These are phyloP conservation scores for Lantana camara DNA, from an alignment of 257 asterid species.

Conservation along the genomic window DNA sequence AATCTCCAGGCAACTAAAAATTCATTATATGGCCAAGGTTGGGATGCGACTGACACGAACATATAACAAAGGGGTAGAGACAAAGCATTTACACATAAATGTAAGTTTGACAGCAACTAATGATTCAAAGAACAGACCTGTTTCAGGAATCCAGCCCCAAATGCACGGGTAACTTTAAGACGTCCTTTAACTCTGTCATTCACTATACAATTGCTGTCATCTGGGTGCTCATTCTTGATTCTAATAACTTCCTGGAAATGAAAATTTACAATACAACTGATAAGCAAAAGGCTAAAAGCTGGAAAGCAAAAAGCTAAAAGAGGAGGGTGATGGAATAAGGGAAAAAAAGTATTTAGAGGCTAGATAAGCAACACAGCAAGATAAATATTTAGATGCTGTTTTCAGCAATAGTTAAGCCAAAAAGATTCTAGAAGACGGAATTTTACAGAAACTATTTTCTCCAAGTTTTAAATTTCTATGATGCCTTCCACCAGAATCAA, in stretches of 20 bases:
- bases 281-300: constrained; percentile 16
- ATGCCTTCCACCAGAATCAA: too few species aligned
- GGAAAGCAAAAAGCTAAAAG: constrained; percentile 16
- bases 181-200: constrained; percentile 96
- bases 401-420: background rate
- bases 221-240: constrained; percentile 96
- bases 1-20: constrained; percentile 6
- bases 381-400: background rate
- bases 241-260: constrained; percentile 76
- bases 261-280: constrained; percentile 3
- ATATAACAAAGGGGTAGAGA: background rate
- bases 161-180: constrained; percentile 96
- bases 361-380: background rate
- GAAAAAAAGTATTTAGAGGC: background rate
- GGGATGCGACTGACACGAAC: constrained; percentile 14
- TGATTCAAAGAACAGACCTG: constrained; percentile 54
- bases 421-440: background rate
- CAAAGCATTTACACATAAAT: constrained; percentile 14
- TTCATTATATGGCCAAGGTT: constrained; percentile 12
- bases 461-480: background rate
- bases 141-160: constrained; percentile 98
- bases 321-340: background rate
- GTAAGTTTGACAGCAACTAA: constrained; percentile 13
- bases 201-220: constrained; percentile 88
- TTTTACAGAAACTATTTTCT: background rate